Evolutionary conservation across 2,329 filamentous ascomycete species (phyloP), one percentile per base, ranked within the genome.

Genomic region (Claviceps sp.): DNA sequence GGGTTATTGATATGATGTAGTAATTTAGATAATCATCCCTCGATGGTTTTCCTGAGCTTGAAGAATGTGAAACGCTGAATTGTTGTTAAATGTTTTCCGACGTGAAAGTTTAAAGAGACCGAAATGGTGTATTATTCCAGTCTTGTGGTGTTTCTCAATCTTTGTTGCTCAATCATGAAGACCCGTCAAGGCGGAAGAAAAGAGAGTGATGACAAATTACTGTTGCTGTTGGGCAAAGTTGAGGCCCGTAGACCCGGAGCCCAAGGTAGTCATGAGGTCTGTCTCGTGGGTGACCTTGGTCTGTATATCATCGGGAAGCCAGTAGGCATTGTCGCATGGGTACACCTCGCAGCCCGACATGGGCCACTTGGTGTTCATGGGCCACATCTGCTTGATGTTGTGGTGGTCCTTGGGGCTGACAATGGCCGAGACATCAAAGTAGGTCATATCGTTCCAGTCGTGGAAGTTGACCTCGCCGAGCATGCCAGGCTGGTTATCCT

Each of bases 371-470:
- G 55, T 50, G 49, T 50, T 59, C 51, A 61, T 62, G 29, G 77
- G 76, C 66, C 66, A 79, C 63, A 80, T 71, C 66, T 73, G 65
- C 71, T 79, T 77, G 59, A 80, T 70, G 58, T 75, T 75, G 56
- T 72, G 52, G 56, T 65, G 58, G 63, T 79, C 77, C 40, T 60
- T 60, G 49, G 74, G 64, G 63, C 75, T 66, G 58, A 79, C 74
- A 56, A 80, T 80, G 62, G 76, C 76, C 11, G 76, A 79, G 55
- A 80, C 75, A 56, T 80, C 77, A 53, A 77, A 80, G 71, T 72
- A 80, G 52, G 72, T 78, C 53, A 68, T 54, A 56, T 67, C 75
- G 50, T 62, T 59, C 64, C 64, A 77, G 60, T 71, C 74, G 50
- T 72, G 66, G 60, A 75, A 77, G 56, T 66, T 65, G 51, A 75